Percentiles rank a stretch among this genome's conserved stretches.
These are phyloP conservation scores for Amaranthus palmeri DNA, from an alignment of 148 eudicot genomes.

Conservation along the genomic window DNA sequence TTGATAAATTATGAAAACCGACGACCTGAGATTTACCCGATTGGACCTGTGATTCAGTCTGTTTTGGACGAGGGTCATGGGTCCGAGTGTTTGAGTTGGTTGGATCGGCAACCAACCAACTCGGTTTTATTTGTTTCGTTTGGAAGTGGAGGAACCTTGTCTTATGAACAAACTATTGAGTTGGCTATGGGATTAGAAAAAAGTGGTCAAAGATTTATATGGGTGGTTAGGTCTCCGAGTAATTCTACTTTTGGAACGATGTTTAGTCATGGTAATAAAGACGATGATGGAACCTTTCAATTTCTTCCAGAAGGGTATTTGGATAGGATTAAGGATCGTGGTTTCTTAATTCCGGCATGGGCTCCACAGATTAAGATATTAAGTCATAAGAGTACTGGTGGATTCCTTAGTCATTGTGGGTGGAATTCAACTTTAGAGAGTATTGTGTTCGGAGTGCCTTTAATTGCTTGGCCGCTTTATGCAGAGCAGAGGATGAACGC, in stretches of 20 bases:
- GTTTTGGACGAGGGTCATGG: slow-evolving; percentile 3
- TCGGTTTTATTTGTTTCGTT: slow-evolving; percentile 46
- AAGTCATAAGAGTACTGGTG: slow-evolving; percentile 34
- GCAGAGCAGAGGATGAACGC: slow-evolving; percentile 52
- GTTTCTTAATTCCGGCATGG: slow-evolving; percentile 39
- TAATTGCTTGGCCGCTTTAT: slow-evolving; percentile 50
- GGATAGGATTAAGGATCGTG: slow-evolving; percentile 28
- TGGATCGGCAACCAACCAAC: slow-evolving; percentile 39
- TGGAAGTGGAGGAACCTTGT: slow-evolving; percentile 51
- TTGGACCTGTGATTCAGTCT: slow-evolving; percentile 37
- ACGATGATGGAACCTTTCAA: slow-evolving; percentile 17
- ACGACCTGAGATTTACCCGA: slow-evolving; percentile 33
- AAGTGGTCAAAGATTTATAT: slow-evolving; percentile 42
- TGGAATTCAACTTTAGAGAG: slow-evolving; percentile 52
- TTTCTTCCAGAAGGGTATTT: slow-evolving; percentile 43
- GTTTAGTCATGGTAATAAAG: slow-evolving; percentile 16
- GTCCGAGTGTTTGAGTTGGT: slow-evolving; percentile 35
- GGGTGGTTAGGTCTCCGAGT: slow-evolving; percentile 50
- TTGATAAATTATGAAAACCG: slow-evolving; percentile 22
- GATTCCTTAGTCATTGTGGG: slow-evolving; percentile 48
- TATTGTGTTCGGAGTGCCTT: slow-evolving; percentile 33
- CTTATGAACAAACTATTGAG: slow-evolving; percentile 34
- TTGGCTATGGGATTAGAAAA: slow-evolving; percentile 46
- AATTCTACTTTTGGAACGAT: slow-evolving; percentile 16
- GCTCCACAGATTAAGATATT: slow-evolving; percentile 41